Percentiles rank a stretch among this genome's conserved stretches.
Evolutionary conservation across 768 basidiomycete genomes (phyloP).

Genomic region (Hericium rajendrae): DNA sequence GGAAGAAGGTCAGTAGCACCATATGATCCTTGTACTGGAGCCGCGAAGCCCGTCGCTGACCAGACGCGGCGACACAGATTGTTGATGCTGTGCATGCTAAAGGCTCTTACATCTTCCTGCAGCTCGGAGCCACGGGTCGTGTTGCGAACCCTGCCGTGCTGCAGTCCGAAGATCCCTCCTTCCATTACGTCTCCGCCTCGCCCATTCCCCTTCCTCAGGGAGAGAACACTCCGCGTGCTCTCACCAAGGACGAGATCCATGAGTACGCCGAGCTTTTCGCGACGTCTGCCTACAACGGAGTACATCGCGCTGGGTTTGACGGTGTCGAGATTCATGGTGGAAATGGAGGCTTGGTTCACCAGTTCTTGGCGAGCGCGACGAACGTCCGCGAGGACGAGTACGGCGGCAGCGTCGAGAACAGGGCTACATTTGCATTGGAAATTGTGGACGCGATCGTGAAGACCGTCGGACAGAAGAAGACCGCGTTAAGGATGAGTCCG

Average conservation of each 20-base stretch:
- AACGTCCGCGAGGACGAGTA: constrained; percentile 1
- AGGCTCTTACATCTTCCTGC: constrained; percentile 24
- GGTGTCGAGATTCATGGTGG: background rate
- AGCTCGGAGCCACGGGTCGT: constrained; percentile 30
- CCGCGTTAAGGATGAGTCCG: background rate
- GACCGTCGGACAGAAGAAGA: background rate
- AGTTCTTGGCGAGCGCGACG: background rate
- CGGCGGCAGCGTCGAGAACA: background rate
- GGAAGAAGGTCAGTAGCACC: constrained; percentile 1
- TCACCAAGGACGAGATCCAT: background rate
- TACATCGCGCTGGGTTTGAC: background rate
- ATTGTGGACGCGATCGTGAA: background rate
- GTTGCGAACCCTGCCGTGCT: constrained; percentile 10
- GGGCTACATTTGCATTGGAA: background rate
- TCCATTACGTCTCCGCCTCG: background rate
- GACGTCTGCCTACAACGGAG: background rate
- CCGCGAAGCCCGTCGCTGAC: too few species aligned
- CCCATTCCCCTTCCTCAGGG: background rate
- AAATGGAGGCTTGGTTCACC: background rate
- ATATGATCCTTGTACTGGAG: too few species aligned
- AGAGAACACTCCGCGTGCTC: background rate
- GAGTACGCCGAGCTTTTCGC: background rate
- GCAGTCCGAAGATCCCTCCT: background rate
- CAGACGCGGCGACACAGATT: constrained; percentile 10
- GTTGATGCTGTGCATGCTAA: constrained; percentile 27